These are phyloP conservation scores for Saitoella complicata DNA, from an alignment of 805 yeast species.

Conservation along the genomic window DNA sequence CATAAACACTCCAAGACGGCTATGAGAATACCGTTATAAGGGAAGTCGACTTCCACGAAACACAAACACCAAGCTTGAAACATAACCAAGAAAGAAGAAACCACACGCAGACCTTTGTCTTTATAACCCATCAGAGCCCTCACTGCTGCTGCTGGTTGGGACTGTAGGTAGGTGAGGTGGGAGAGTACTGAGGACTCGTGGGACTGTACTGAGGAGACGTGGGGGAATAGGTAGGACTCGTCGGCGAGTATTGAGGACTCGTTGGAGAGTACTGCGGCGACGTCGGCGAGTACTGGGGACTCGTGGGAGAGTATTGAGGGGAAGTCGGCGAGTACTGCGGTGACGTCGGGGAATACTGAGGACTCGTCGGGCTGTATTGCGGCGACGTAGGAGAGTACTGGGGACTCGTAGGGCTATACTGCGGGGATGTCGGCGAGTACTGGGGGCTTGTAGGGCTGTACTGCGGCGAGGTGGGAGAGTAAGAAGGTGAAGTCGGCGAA, in stretches of 20 bases:
- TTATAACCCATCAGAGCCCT: no score
- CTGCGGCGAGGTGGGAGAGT: slow-evolving; percentile 39
- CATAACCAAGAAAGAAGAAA: no score
- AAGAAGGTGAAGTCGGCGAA: slow-evolving; percentile 47
- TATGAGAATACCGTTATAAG: no score
- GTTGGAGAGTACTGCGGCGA: slow-evolving; percentile 52
- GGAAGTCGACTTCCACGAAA: no score
- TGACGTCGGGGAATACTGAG: slow-evolving; percentile 52
- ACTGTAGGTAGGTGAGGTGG: slow-evolving; percentile 44
- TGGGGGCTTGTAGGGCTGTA: slow-evolving; percentile 52
- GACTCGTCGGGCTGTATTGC: slow-evolving; percentile 61
- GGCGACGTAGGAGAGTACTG: slow-evolving; percentile 70
- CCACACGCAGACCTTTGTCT: no score
- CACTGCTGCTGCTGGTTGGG: slow-evolving; percentile 23
- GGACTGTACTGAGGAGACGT: slow-evolving; percentile 70
- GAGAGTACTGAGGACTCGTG: slow-evolving; percentile 50
- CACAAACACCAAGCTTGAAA: no score
- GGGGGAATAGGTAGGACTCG: slow-evolving; percentile 66
- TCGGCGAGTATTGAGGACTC: slow-evolving; percentile 55
- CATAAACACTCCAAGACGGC: no score
- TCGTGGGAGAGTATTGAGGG: slow-evolving; percentile 39
- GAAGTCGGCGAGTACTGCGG: slow-evolving; percentile 57
- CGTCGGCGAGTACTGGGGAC: slow-evolving; percentile 47
- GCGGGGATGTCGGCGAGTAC: slow-evolving; percentile 53
- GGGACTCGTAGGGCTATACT: slow-evolving; percentile 68